Evolutionary conservation across 2,329 filamentous ascomycete species (phyloP).

Genomic region (Cladophialophora chaetospira): DNA sequence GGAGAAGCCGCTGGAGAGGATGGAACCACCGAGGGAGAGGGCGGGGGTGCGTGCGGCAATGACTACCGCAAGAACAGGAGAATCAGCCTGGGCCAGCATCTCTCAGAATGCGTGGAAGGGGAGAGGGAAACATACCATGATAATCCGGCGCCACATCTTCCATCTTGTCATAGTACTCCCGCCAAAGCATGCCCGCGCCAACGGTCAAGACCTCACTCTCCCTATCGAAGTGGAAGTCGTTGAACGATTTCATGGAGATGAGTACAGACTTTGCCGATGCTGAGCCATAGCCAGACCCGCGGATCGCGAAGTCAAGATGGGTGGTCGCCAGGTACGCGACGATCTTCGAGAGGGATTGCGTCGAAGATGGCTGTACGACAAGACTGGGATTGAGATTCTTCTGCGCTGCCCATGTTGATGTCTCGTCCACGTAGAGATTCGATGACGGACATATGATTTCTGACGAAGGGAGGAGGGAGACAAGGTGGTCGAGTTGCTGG

Average conservation of each 20-base stretch:
- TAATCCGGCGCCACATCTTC: constrained; percentile 39
- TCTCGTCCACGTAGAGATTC: constrained; percentile 29
- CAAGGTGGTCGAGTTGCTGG: constrained; percentile 1
- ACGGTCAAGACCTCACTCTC: constrained; percentile 37
- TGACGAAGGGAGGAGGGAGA: neutral
- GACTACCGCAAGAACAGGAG: constrained; percentile 25
- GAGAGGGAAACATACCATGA: constrained; percentile 29
- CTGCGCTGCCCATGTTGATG: constrained; percentile 38
- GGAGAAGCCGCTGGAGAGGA: constrained; percentile 42
- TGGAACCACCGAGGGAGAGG: constrained; percentile 44
- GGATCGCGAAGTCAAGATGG: constrained; percentile 41
- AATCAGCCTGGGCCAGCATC: neutral
- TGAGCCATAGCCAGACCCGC: constrained; percentile 41
- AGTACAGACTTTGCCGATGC: constrained; percentile 43
- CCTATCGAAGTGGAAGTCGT: constrained; percentile 40
- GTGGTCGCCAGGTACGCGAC: constrained; percentile 38
- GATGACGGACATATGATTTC: constrained; percentile 5
- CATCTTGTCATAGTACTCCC: constrained; percentile 41
- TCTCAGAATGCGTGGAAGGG: neutral
- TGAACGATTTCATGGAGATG: constrained; percentile 42
- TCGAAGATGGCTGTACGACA: constrained; percentile 38
- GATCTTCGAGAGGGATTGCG: constrained; percentile 36
- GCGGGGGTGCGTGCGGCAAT: constrained; percentile 41
- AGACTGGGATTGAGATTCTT: constrained; percentile 39
- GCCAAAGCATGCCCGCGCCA: constrained; percentile 43